Evolutionary conservation across 495 filamentous ascomycete genomes (phyloP).

Genomic region (Venustampulla echinocandica): DNA sequence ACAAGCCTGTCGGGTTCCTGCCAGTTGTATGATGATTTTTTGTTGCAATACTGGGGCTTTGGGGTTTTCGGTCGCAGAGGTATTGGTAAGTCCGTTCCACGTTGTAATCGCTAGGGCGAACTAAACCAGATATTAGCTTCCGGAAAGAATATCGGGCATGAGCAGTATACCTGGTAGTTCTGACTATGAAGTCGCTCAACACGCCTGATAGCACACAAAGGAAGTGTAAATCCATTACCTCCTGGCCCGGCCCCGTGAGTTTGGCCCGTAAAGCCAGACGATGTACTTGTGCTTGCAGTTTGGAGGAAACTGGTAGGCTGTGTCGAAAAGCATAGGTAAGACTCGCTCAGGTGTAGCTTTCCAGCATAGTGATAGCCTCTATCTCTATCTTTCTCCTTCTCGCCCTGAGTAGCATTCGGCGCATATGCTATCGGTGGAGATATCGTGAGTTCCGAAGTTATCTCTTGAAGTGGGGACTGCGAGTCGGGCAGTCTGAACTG

Average conservation of each 20-base stretch:
- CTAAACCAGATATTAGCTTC: conserved; percentile 27
- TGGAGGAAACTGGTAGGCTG: conserved; percentile 80
- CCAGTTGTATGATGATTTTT: conserved; percentile 81
- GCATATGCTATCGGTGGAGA: conserved; percentile 45
- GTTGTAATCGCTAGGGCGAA: conserved; percentile 92
- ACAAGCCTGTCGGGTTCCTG: conserved; percentile 77
- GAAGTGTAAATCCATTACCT: conserved; percentile 94
- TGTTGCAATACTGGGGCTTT: conserved; percentile 54
- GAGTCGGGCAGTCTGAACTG: conserved; percentile 92
- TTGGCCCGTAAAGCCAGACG: conserved; percentile 74
- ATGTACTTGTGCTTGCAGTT: conserved; percentile 63
- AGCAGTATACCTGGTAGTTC: conserved; percentile 51
- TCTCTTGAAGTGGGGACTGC: conserved; percentile 87
- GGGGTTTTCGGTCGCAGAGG: conserved; percentile 31
- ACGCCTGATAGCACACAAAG: conserved; percentile 78
- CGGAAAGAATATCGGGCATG: neutral
- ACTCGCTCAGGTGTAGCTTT: conserved; percentile 85
- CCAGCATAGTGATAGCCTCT: conserved; percentile 82
- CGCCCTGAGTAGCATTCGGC: conserved; percentile 44
- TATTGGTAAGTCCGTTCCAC: conserved; percentile 69
- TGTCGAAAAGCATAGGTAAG: conserved; percentile 92
- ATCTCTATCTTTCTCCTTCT: conserved; percentile 51
- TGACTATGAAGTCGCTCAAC: conserved; percentile 89
- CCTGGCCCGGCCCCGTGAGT: conserved; percentile 87
- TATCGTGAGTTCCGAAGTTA: conserved; percentile 88